phyloP scores from a whole-genome alignment of 768 basidiomycete genomes.

The Hericium coralloides region DNA sequence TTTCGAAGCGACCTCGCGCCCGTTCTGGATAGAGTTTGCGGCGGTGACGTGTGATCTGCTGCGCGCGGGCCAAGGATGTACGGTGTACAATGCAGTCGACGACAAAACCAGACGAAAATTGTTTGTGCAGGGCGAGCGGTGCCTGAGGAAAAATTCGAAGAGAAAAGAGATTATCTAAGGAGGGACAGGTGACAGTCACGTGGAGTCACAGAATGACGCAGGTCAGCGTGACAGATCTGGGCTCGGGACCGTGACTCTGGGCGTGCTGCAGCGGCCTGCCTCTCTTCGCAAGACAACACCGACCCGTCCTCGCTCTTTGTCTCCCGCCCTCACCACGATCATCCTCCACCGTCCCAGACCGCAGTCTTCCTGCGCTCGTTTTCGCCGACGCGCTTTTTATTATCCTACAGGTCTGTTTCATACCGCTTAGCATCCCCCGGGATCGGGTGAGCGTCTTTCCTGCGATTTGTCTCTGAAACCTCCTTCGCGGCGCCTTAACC shows the following conservation, averaged over 20 bases:
- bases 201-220: not conserved
- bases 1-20: too few species aligned
- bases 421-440: not conserved
- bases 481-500: not conserved
- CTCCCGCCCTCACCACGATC: not conserved
- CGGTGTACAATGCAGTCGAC: too few species aligned
- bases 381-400: not conserved
- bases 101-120: too few species aligned
- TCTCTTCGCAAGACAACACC: not conserved
- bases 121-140: too few species aligned
- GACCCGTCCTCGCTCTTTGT: not conserved
- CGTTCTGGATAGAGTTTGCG: too few species aligned
- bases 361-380: not conserved
- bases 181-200: not conserved
- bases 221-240: not conserved
- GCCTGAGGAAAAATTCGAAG: too few species aligned
- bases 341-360: not conserved
- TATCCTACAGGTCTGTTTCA: not conserved
- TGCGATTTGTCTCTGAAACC: not conserved
- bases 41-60: too few species aligned
- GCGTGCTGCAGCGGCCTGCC: not conserved
- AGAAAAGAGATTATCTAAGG: not conserved
- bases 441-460: not conserved
- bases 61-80: too few species aligned
- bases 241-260: not conserved